Evolutionary conservation across 2,329 filamentous ascomycete genomes (phyloP), one percentile per base, ranked within the genome.

Genomic region (Clarireedia monteithiana): DNA sequence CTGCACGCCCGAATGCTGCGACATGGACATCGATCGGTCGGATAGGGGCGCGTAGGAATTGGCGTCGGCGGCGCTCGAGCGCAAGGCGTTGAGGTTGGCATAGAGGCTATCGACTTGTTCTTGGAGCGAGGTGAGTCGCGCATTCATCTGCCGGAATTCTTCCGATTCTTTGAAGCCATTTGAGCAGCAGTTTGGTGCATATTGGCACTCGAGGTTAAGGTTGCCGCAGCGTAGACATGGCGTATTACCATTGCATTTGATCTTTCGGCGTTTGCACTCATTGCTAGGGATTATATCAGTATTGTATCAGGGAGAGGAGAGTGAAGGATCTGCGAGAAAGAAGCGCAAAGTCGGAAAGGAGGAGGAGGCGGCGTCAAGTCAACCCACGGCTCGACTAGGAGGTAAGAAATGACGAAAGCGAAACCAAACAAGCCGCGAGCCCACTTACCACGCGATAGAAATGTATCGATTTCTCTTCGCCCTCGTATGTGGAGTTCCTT

Each of bases 101-200:
- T 86, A 89, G 34, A 97, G 79, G 60, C 80, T 80, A 58, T 89
- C 85, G 66, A 96, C 87, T 72, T 96, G 90, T 54, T 92, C 85
- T 70, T 96, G 91, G 24, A 96, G 78, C 7, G 80, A 79, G 10
- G 76, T 74, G 58, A 96, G 82, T 62, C 94, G 87, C 36, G 79
- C 76, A 54, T 83, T 82, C 84, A 96, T 90, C 39, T 84, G 80
- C 67, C 84, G 88, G 76, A 91, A 96, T 69, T 96, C 91, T 9
- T 95, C 89, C 48, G 90, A 91, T 66, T 96, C 91, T 71, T 92
- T 94, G 78, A 96, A 91, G 70, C 82, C 90, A 74, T 83, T 91
- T 60, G 81, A 74, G 68, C 82, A 85, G 69, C 83, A 85, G 65
- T 85, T 85, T 14, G 82, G 79, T 5, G 83, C 77, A 71, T 87